A percentile compares a stretch with the other conserved stretches of the same genome.
These are phyloP conservation scores for Claviceps capensis DNA, from an alignment of 2,329 filamentous ascomycete genomes.

Conservation along the genomic window DNA sequence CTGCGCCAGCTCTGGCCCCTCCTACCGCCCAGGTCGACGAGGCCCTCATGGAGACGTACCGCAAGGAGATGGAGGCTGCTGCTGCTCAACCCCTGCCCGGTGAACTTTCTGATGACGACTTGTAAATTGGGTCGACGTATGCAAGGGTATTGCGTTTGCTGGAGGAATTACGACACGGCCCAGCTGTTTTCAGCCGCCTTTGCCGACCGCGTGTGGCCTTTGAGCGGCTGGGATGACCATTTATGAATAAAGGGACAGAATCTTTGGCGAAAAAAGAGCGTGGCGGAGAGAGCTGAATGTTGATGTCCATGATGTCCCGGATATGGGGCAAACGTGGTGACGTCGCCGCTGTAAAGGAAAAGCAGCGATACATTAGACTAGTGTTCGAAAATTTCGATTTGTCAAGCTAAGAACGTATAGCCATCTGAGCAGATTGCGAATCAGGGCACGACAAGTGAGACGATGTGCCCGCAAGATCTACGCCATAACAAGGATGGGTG, in stretches of 20 bases:
- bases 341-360: slow-evolving; percentile 15
- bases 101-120: slow-evolving; percentile 71
- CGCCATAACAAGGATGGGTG: not conserved
- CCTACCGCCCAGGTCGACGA: slow-evolving; percentile 85
- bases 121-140: slow-evolving; percentile 30
- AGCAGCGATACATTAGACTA: slow-evolving; percentile 22
- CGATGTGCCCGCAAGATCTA: not conserved
- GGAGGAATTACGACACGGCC: slow-evolving; percentile 14
- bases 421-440: not conserved
- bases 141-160: slow-evolving; percentile 1
- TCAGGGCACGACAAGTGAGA: not conserved
- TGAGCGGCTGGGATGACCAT: slow-evolving; percentile 23
- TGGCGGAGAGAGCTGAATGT: slow-evolving; percentile 20
- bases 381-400: slow-evolving; percentile 16
- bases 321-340: slow-evolving; percentile 19
- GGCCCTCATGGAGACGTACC: slow-evolving; percentile 66
- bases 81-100: slow-evolving; percentile 77
- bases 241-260: slow-evolving; percentile 22
- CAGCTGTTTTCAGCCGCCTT: slow-evolving; percentile 11
- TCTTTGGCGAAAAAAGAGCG: slow-evolving; percentile 23
- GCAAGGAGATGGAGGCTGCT: slow-evolving; percentile 77
- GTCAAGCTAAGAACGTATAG: slow-evolving; percentile 6
- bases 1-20: slow-evolving; percentile 84
- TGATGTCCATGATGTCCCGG: slow-evolving; percentile 15
- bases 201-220: slow-evolving; percentile 14